These are phyloP conservation scores for Aspergillus niger DNA, from an alignment of 2,329 filamentous ascomycete species.

Conservation along the genomic window DNA sequence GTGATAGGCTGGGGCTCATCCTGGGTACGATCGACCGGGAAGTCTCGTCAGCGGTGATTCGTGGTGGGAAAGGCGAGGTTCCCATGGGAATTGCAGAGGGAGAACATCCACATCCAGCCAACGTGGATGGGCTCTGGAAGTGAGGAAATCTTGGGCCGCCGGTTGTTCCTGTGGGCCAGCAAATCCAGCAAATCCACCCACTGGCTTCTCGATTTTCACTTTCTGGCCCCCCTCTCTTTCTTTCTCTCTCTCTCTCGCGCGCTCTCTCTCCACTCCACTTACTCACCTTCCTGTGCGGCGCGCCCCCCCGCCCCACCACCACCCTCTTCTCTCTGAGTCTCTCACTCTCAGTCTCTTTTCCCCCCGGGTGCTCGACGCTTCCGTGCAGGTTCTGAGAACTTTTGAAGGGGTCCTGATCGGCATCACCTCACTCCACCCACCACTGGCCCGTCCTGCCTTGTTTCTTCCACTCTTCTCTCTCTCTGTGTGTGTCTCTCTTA, in stretches of 20 bases:
- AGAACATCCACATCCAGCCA: conserved; percentile 1
- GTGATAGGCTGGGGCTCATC: conserved; percentile 14
- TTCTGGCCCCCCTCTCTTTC: not conserved
- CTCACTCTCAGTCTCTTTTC: not conserved
- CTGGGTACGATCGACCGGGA: conserved; percentile 18
- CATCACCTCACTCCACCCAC: conserved; percentile 10
- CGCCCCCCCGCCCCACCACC: not conserved
- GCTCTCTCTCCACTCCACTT: not conserved
- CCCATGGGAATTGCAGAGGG: conserved; percentile 3
- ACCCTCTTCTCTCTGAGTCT: not conserved
- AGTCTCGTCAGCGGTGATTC: conserved; percentile 12
- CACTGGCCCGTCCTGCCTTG: not conserved
- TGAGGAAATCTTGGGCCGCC: conserved; percentile 3
- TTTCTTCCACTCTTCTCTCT: not conserved
- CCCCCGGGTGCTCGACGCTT: conserved; percentile 18
- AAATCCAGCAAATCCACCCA: not conserved
- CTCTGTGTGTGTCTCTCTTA: not conserved
- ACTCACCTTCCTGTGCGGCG: not conserved
- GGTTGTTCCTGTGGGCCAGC: conserved; percentile 14
- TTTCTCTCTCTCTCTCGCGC: too few species aligned
- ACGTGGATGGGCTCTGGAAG: conserved; percentile 5
- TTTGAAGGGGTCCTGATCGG: conserved; percentile 16
- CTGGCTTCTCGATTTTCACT: not conserved
- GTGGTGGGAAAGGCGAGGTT: conserved; percentile 4
- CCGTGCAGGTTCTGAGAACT: conserved; percentile 19